phyloP scores from a whole-genome alignment of 768 basidiomycete species.

The Lentinula sp. region DNA sequence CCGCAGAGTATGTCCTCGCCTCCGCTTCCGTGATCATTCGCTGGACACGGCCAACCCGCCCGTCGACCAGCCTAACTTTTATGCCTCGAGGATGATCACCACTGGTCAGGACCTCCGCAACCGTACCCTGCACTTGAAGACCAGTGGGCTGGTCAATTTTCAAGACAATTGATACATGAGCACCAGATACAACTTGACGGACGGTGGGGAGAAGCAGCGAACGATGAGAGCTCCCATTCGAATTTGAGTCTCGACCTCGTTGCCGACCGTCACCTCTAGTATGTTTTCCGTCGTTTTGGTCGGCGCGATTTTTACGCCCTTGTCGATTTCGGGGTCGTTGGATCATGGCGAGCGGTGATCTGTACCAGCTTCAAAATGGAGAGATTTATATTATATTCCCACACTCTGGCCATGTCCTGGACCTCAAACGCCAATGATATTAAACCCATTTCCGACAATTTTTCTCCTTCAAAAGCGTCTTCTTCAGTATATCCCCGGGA shows the following conservation, averaged over 20 bases:
- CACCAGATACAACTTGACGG: not conserved
- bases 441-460: not conserved
- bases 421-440: not conserved
- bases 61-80: not conserved
- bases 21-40: not conserved
- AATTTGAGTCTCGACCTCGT: not conserved
- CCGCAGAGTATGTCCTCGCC: not conserved
- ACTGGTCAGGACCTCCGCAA: not conserved
- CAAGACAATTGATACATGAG: not conserved
- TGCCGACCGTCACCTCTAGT: not conserved
- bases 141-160: constrained; percentile 4
- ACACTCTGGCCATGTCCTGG: not conserved
- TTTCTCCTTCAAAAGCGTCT: not conserved
- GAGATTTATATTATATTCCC: not conserved
- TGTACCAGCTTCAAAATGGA: no score
- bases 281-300: not conserved
- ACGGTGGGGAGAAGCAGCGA: not conserved
- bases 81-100: constrained; percentile 2
- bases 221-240: not conserved
- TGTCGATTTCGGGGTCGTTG: constrained; percentile 1
- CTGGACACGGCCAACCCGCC: constrained; percentile 1
- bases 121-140: not conserved
- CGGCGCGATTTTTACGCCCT: not conserved
- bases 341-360: not conserved
- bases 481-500: not conserved